Percentiles rank a stretch among this genome's conserved stretches.
Conservation (phyloP, 2,329 filamentous ascomycete species). For the Xylariaceae sp. region DNA sequence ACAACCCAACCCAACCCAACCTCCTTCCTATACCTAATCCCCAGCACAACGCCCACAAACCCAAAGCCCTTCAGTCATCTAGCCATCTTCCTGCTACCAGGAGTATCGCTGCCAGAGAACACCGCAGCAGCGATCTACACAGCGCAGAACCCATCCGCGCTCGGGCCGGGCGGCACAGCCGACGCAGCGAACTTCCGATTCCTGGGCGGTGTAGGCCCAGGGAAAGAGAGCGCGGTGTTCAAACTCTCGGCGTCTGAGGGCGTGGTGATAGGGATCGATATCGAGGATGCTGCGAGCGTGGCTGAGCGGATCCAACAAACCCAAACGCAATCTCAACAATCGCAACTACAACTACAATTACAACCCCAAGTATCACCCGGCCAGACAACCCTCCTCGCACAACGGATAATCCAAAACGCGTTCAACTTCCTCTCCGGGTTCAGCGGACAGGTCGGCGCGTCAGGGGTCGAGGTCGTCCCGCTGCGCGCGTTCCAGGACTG, state of each 20-base stretch:
- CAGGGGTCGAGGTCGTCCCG: constrained; percentile 81
- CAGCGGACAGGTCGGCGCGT: constrained; percentile 57
- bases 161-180: constrained; percentile 37
- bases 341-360: background rate
- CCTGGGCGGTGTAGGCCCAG: constrained; percentile 81
- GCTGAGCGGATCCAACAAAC: constrained; percentile 40
- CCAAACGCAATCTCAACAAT: constrained; percentile 8
- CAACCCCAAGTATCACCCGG: no score
- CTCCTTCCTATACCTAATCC: constrained; percentile 52
- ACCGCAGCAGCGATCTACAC: constrained; percentile 90
- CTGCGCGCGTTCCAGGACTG: constrained; percentile 92
- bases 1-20: constrained; percentile 41
- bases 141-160: constrained; percentile 44
- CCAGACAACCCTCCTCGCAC: no score
- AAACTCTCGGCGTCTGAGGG: constrained; percentile 53
- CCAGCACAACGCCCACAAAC: constrained; percentile 36
- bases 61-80: constrained; percentile 68
- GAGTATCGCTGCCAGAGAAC: constrained; percentile 64
- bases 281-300: constrained; percentile 74
- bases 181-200: constrained; percentile 65
- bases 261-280: constrained; percentile 73
- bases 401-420: constrained; percentile 92
- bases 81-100: constrained; percentile 83
- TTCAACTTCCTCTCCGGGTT: constrained; percentile 96
- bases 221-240: constrained; percentile 91